Percentiles rank a stretch among this genome's conserved stretches.
phyloP scores from a whole-genome alignment of 2,329 filamentous ascomycete genomes.

The Erysiphe pulchra region DNA sequence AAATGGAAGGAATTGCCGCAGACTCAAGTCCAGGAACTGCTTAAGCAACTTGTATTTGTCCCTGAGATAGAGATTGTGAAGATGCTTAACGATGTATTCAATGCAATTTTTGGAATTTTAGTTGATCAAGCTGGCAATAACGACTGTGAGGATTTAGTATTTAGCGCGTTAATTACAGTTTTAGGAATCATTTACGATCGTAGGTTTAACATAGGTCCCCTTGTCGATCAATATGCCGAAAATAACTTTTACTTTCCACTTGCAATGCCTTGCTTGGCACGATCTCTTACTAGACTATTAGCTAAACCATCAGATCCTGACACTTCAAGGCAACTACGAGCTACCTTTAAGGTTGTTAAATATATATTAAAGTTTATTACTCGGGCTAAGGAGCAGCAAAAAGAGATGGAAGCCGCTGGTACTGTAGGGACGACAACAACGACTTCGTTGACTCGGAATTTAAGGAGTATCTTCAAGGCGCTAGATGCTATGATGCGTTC shows the following conservation, averaged over 20 bases:
- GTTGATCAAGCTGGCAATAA: slow-evolving; percentile 80
- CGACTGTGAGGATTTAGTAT: slow-evolving; percentile 78
- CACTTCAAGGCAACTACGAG: slow-evolving; percentile 58
- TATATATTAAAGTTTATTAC: slow-evolving; percentile 91
- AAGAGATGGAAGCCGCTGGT: slow-evolving; percentile 59
- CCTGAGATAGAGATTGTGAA: slow-evolving; percentile 97
- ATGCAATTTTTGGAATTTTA: slow-evolving; percentile 72
- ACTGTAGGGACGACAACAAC: slow-evolving; percentile 54
- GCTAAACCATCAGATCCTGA: slow-evolving; percentile 63
- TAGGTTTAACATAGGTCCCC: slow-evolving; percentile 68
- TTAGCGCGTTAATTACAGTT: slow-evolving; percentile 70
- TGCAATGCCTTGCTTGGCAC: slow-evolving; percentile 64
- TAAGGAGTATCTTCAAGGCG: slow-evolving; percentile 71
- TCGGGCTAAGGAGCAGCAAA: slow-evolving; percentile 64
- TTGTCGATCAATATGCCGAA: slow-evolving; percentile 81
- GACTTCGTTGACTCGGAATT: slow-evolving; percentile 51
- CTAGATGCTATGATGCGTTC: slow-evolving; percentile 79
- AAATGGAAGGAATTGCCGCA: slow-evolving; percentile 61
- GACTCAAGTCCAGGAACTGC: slow-evolving; percentile 43
- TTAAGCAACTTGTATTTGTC: slow-evolving; percentile 74
- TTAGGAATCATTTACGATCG: slow-evolving; percentile 85
- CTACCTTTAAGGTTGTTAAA: slow-evolving; percentile 82
- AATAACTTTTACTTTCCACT: slow-evolving; percentile 81
- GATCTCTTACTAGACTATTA: slow-evolving; percentile 64
- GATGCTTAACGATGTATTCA: slow-evolving; percentile 66